Evolutionary conservation across 176 grass and related monocot species (phyloP).

Genomic region (Eleusine coracana): DNA sequence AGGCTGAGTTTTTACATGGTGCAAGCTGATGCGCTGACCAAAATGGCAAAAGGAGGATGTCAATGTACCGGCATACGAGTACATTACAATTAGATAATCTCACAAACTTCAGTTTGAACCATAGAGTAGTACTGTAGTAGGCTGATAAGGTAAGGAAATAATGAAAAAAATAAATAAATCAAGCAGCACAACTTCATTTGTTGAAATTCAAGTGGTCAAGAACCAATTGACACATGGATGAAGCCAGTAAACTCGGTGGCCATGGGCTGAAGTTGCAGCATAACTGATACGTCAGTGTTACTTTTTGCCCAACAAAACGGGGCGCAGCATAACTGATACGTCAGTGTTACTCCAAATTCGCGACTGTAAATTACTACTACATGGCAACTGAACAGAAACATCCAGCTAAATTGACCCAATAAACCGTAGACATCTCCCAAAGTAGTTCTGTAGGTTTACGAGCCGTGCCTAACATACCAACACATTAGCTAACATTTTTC

Average conservation of each 20-base stretch:
- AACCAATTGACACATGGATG: not conserved
- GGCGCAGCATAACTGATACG: not conserved
- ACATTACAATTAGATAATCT: too few relatives aligned
- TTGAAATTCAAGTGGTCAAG: not conserved
- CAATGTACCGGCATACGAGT: too few relatives aligned
- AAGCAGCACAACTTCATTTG: not conserved
- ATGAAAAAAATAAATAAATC: too few relatives aligned
- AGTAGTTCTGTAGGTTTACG: not conserved
- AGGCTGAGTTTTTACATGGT: too few relatives aligned
- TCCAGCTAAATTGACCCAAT: not conserved
- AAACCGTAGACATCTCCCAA: not conserved
- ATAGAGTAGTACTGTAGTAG: too few relatives aligned
- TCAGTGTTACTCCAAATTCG: not conserved
- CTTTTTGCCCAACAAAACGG: too few relatives aligned
- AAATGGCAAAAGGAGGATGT: too few relatives aligned
- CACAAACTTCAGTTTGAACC: too few relatives aligned
- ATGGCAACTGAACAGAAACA: not conserved
- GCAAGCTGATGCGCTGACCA: too few relatives aligned
- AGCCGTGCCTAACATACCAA: not conserved
- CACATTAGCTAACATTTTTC: not conserved
- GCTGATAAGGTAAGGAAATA: too few relatives aligned
- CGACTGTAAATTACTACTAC: not conserved
- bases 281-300: too few relatives aligned
- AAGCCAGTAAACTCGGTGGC: not conserved
- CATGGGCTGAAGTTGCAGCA: not conserved